Evolutionary conservation across 2,329 filamentous ascomycete genomes (phyloP), one percentile per base, ranked within the genome.

Genomic region (Tolypocladium endophyticum): DNA sequence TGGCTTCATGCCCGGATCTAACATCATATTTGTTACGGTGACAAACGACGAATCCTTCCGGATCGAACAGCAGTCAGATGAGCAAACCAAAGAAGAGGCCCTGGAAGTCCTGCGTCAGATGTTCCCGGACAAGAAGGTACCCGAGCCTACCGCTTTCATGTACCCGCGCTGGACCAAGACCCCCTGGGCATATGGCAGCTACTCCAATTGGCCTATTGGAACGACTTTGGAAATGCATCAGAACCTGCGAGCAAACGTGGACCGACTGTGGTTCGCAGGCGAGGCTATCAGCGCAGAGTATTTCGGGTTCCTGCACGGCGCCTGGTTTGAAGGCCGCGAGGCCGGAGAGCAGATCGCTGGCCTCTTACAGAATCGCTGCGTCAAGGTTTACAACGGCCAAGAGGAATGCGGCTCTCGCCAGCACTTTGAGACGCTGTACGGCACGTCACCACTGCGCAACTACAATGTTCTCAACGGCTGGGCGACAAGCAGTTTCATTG

Each of bases 21-120:
- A 84, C 61, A 87, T 89, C 61, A 73, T 89, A 52, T 88, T 90
- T 61, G 84, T 77, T 2, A 89, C 87, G 0, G 79, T 88, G 0
- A 80, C 84, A 0, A 76, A 78, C 1, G 73, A 78, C 7, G 74
- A 87, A 61, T 77, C 82, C 11, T 84, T 83, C 65, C 75, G 79
- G 0, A 77, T 83, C 1, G 86, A 89, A 67, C 74, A 76, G 47
- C 84, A 87, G 67, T 73, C 79, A 4, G 79, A 87, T 64, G 80
- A 81, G 7, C 72, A 80, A 36, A 87, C 86, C 0, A 76, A 81
- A 64, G 70, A 72, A 0, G 81, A 88, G 68, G 76, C 81, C 38
- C 74, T 88, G 66, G 76, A 68, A 0, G 83, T 87, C 0, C 72
- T 88, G 20, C 75, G 79, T 5, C 67, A 77, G 4, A 88, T 89